Conservation (phyloP, 2,329 filamentous ascomycete genomes). For the Penicillium sp. region DNA sequence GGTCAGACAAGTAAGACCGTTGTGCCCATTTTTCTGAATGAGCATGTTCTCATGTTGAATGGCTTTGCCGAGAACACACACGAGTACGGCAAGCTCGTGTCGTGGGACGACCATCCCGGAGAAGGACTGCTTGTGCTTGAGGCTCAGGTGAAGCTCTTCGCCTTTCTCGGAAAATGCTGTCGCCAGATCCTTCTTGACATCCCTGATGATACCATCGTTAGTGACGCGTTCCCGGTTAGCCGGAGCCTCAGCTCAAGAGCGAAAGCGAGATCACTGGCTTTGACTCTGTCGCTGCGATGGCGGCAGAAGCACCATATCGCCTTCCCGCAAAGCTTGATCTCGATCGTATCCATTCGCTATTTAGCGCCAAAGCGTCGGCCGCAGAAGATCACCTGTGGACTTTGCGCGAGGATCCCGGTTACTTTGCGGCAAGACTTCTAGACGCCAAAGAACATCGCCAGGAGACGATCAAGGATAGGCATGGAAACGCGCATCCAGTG, state of each 20-base stretch:
- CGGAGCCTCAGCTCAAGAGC: conserved; percentile 44
- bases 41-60: conserved; percentile 42
- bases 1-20: conserved; percentile 32
- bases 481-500: conserved; percentile 28
- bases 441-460: conserved; percentile 55
- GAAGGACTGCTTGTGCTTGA: conserved; percentile 47
- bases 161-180: conserved; percentile 3
- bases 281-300: conserved; percentile 45
- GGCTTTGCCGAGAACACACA: conserved; percentile 29
- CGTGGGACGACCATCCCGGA: conserved; percentile 46
- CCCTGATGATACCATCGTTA: conserved; percentile 30
- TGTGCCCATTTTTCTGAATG: conserved; percentile 32
- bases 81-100: conserved; percentile 45
- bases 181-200: conserved; percentile 57
- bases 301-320: conserved; percentile 59
- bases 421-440: conserved; percentile 54
- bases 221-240: conserved; percentile 37
- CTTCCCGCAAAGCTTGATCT: conserved; percentile 55
- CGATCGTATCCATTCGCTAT: conserved; percentile 48
- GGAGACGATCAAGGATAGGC: conserved; percentile 50
- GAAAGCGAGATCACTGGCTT: conserved; percentile 34
- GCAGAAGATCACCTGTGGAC: conserved; percentile 60
- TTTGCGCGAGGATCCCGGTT: conserved; percentile 62
- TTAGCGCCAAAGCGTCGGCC: conserved; percentile 46
- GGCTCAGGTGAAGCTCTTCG: not conserved